Conservation (phyloP, 148 eudicot genomes). For the Simmondsia chinensis region DNA sequence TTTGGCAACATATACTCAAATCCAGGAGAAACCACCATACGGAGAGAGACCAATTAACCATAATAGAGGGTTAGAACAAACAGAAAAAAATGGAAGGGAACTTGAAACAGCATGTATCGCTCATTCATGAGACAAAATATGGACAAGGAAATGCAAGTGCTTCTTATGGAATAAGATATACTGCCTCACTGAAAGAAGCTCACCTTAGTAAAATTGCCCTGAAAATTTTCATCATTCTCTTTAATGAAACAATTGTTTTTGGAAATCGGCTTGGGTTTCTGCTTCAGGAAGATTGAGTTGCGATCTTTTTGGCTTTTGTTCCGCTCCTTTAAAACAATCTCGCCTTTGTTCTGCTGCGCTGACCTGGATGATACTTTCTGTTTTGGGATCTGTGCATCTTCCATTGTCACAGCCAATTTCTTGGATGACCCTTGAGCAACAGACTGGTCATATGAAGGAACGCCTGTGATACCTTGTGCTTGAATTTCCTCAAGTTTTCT, state of each 20-base stretch:
- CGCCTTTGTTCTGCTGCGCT: conserved; percentile 12
- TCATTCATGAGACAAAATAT: not conserved
- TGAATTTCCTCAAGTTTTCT: conserved; percentile 2
- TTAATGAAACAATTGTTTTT: conserved; percentile 15
- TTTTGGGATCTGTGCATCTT: conserved; percentile 15
- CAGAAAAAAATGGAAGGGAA: not conserved
- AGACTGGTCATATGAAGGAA: conserved; percentile 11
- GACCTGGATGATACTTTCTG: conserved; percentile 12
- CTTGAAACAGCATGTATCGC: conserved; percentile 1
- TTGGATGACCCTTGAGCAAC: conserved; percentile 13
- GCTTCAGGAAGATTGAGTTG: conserved; percentile 16
- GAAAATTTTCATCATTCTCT: conserved; percentile 25
- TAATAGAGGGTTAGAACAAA: not conserved
- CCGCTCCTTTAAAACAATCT: conserved; percentile 7
- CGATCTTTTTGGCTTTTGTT: conserved; percentile 20
- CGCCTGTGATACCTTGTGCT: conserved; percentile 8
- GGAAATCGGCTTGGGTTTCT: conserved; percentile 20
- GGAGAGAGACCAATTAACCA: too few relatives aligned
- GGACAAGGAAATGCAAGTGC: not conserved
- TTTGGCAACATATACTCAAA: too few relatives aligned
- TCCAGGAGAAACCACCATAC: too few relatives aligned
- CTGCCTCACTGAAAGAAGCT: conserved; percentile 1
- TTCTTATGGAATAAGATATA: conserved; percentile 2
- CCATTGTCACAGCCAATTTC: conserved; percentile 11
- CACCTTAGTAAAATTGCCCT: conserved; percentile 27